Conservation (phyloP, 352 stramenopile species). For the Phytophthora uliginosa region DNA sequence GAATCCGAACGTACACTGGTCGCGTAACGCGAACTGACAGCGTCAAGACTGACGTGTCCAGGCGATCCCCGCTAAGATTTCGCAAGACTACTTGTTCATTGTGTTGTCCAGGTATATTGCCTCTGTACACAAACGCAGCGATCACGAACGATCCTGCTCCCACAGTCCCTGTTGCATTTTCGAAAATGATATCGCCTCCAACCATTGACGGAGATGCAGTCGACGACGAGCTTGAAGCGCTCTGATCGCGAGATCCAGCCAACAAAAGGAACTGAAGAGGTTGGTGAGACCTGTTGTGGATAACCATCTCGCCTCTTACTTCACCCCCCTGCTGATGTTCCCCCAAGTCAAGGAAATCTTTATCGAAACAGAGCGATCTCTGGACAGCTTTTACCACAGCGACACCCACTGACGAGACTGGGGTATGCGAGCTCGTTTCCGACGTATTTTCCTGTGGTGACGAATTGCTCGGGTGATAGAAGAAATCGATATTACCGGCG, state of each 20-base stretch:
- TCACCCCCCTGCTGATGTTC: slow-evolving; percentile 80
- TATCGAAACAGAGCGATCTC: slow-evolving; percentile 73
- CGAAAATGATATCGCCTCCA: slow-evolving; percentile 76
- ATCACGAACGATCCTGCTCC: slow-evolving; percentile 54
- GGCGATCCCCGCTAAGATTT: slow-evolving; percentile 83
- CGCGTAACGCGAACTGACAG: slow-evolving; percentile 75
- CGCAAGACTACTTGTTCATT: slow-evolving; percentile 83
- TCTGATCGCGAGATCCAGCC: slow-evolving; percentile 55
- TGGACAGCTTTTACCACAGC: slow-evolving; percentile 77
- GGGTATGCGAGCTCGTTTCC: slow-evolving; percentile 17
- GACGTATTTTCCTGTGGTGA: slow-evolving; percentile 21
- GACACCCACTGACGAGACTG: slow-evolving; percentile 58
- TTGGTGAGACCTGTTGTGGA: slow-evolving; percentile 78
- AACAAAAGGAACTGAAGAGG: slow-evolving; percentile 82
- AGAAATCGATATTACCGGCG: slow-evolving; percentile 73
- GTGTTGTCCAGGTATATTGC: slow-evolving; percentile 72
- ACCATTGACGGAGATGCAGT: slow-evolving; percentile 31
- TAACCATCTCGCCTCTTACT: slow-evolving; percentile 65
- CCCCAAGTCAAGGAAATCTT: slow-evolving; percentile 78
- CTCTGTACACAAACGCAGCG: slow-evolving; percentile 81
- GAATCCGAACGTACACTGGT: slow-evolving; percentile 88
- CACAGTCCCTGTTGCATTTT: slow-evolving; percentile 79
- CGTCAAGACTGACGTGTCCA: slow-evolving; percentile 79
- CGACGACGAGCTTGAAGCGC: slow-evolving; percentile 23
- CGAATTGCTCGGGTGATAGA: slow-evolving; percentile 34